Evolutionary conservation across 2,329 filamentous ascomycete genomes (phyloP), one percentile per base, ranked within the genome.

Genomic region (Fonsecaea monophora): DNA sequence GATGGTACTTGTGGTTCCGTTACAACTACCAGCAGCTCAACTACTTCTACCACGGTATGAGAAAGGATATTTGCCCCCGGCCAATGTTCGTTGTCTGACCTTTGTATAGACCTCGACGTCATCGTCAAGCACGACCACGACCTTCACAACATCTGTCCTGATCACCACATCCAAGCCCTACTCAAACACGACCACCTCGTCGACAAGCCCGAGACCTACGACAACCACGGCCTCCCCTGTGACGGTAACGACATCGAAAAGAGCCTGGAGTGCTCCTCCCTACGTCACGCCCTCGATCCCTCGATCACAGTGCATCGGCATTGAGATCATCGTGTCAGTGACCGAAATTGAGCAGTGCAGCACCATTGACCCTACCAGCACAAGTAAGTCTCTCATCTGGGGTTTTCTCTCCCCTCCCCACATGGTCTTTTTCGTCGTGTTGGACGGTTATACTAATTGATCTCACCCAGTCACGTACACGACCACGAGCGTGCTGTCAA

Each of bases 1-100:
- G 38, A 59, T 30, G 56, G 56, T 10, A 59, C 56, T n/a, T 59
- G 56, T 40, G 53, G 53, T 4, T 55, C 53, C 30, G 30, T 37
- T 30, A 35, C 30, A n/a, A 55, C 53, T 30, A 55, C 53, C 8
- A 50, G 45, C 45, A 50, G 45, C 25, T 55, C 53, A 13, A 55
- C 53, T 12, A 55, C 53, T 55, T 55, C 53, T 18, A 18, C 53
- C 35, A 34, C 30, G 53, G 53, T 55, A 55, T 30, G 45, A 9
- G 21, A 30, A 25, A 30, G 40, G 7, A 13, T 12, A 50, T 5
- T 4, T 50, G 21, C 10, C 10, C 9, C 21, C 10, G 15, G 18
- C 45, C 15, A 50, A 30, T 50, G 45, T 50, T 50, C 45, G 45
- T 50, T 50, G 45, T 13, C 12, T 50, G 21, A 50, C 45, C 10